A percentile compares a stretch with the other conserved stretches of the same genome.
Conservation (phyloP, 2,329 filamentous ascomycete species). For the Graphiopsis chlorocephala region DNA sequence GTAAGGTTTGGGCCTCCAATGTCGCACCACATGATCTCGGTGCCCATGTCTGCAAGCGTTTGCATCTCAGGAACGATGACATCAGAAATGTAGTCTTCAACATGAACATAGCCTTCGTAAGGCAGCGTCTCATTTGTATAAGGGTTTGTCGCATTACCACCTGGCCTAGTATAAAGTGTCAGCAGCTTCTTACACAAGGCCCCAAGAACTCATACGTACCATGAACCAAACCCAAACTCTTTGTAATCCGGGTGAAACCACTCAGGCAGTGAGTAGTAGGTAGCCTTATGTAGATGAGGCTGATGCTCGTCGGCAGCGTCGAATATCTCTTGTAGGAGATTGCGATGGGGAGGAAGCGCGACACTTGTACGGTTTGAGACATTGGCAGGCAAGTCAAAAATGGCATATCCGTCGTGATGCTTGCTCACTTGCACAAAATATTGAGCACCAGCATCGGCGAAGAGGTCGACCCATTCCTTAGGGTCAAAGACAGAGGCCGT, state of each 20-base stretch:
- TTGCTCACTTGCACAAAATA: constrained; percentile 47
- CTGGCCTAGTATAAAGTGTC: constrained; percentile 28
- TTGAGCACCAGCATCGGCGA: constrained; percentile 51
- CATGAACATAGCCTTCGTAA: constrained; percentile 45
- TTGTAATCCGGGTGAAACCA: constrained; percentile 48
- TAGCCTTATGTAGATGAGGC: constrained; percentile 43
- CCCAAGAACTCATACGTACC: constrained; percentile 17
- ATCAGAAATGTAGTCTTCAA: constrained; percentile 43
- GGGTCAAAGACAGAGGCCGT: constrained; percentile 51
- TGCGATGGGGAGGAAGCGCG: constrained; percentile 39
- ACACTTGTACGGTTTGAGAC: constrained; percentile 44
- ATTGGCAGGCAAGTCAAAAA: constrained; percentile 44
- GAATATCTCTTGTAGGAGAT: constrained; percentile 45
- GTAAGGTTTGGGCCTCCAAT: constrained; percentile 46
- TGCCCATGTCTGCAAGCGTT: constrained; percentile 41
- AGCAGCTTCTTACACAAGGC: neutral
- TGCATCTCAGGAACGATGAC: constrained; percentile 46
- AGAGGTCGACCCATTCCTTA: constrained; percentile 54
- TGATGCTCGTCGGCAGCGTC: constrained; percentile 44
- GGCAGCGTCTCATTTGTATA: constrained; percentile 43
- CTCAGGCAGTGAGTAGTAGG: constrained; percentile 47
- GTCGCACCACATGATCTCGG: constrained; percentile 51
- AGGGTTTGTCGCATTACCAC: constrained; percentile 45
- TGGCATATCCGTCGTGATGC: constrained; percentile 48
- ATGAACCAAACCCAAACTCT: constrained; percentile 40